Evolutionary conservation across 2,329 filamentous ascomycete genomes (phyloP), one percentile per base, ranked within the genome.

Genomic region (Chaetomiaceae sp.): DNA sequence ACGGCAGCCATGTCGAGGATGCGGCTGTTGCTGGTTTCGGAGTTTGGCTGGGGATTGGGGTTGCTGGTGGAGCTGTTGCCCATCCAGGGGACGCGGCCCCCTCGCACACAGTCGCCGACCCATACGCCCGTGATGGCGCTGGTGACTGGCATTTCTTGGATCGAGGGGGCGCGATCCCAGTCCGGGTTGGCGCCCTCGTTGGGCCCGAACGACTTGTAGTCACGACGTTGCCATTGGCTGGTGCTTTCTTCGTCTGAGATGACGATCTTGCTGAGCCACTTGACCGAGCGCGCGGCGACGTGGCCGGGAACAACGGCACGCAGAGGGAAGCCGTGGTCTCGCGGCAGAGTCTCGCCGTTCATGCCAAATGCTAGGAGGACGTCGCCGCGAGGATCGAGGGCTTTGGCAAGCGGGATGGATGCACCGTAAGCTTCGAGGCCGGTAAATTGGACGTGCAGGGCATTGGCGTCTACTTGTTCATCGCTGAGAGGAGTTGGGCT

Each of bases 191-290:
- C 71, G 11, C 72, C 70, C 64, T 83, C 75, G 62, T 85, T 85
- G 3, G 84, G 83, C 0, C 83, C 81, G 54, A 87, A 86, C 61
- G 78, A 81, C 65, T 87, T 87, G 68, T 87, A 87, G 64, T 87
- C 84, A 16, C 78, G 75, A 20, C 80, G 74, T 63, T 87, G 82
- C 82, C 83, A 85, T 62, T 85, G 78, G 38, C 77, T 83, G 3
- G 75, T 68, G 59, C 81, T 84, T 66, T 88, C 85, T 57, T 87
- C 84, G 51, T 83, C 81, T 34, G 81, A 80, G 1, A 87, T 72
- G 0, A 79, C 75, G 49, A 88, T 82, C 40, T 78, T 78, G 56
- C 75, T 81, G 2, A 88, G 70, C 85, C 84, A 88, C 63, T 88
- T 88, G 58, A 86, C 84, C 5, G 79, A 83, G 1, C 84, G 75